Conservation (phyloP, 169 alveolate genomes). For the Theileria parva region DNA sequence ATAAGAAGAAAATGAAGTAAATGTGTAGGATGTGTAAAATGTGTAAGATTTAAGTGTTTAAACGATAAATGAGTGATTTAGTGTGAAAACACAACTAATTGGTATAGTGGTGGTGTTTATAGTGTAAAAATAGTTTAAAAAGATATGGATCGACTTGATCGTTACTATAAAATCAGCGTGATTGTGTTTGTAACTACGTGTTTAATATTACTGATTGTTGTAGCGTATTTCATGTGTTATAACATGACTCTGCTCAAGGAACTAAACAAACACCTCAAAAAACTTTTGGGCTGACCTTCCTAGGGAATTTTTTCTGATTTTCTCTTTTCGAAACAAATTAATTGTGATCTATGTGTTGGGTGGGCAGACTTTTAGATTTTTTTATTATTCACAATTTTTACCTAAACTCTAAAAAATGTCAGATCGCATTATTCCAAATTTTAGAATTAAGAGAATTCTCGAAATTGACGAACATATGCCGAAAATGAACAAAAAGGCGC, state of each 20-base stretch:
- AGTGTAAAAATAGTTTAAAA: background rate
- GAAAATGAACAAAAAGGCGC: conserved; percentile 40
- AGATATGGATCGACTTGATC: background rate
- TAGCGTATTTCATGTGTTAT: background rate
- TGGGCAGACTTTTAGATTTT: background rate
- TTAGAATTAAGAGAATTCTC: conserved; percentile 30
- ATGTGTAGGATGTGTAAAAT: background rate
- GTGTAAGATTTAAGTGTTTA: background rate
- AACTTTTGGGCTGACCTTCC: no score
- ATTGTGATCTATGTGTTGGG: background rate
- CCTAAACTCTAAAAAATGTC: background rate
- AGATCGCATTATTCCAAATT: conserved; percentile 23
- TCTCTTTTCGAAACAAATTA: no score
- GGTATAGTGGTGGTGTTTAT: background rate
- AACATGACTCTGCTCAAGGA: background rate
- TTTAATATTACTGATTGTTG: background rate
- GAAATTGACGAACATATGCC: conserved; percentile 53
- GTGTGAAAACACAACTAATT: background rate
- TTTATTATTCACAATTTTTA: background rate
- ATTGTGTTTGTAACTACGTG: background rate
- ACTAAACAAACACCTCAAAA: no score
- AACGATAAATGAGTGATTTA: background rate
- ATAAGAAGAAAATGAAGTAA: background rate
- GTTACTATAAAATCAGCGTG: background rate
- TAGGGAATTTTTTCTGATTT: no score